Percentiles rank a stretch among this genome's conserved stretches.
Evolutionary conservation across 2,329 filamentous ascomycete genomes (phyloP).

Genomic region (Colletotrichum sp.): DNA sequence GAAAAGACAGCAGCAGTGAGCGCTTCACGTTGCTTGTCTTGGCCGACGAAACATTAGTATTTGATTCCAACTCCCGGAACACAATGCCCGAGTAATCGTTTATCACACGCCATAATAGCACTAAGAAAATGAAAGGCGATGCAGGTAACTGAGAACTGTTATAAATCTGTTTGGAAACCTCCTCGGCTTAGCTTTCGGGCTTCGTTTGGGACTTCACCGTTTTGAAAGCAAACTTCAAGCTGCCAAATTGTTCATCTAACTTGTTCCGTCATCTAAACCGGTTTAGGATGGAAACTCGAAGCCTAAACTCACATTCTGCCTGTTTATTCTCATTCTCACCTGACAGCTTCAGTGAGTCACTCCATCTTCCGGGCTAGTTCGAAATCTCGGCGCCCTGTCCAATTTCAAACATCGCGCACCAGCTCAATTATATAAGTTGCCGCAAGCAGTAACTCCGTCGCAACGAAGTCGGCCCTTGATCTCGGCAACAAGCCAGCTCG

Average conservation of each 20-base stretch:
- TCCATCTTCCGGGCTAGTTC: background rate
- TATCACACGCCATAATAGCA: background rate
- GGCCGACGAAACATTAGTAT: background rate
- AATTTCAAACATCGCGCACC: background rate
- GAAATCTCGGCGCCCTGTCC: background rate
- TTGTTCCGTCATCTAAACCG: background rate
- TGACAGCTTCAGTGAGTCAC: background rate
- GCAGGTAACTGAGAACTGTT: background rate
- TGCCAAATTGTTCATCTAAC: background rate
- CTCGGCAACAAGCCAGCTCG: background rate
- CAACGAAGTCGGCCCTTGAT: background rate
- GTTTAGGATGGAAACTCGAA: background rate
- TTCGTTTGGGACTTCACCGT: background rate
- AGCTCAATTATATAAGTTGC: background rate
- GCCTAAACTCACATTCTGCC: background rate
- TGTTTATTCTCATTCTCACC: background rate
- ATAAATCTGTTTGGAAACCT: background rate
- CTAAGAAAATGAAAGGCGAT: background rate
- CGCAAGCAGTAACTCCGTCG: background rate
- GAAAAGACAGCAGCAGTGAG: background rate
- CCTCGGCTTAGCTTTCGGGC: background rate
- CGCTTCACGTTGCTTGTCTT: background rate
- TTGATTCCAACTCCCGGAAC: background rate
- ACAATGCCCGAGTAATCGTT: background rate
- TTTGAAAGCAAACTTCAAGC: background rate